Conservation (phyloP, 805 yeast species). For the Kockiozyma suomiensis region DNA sequence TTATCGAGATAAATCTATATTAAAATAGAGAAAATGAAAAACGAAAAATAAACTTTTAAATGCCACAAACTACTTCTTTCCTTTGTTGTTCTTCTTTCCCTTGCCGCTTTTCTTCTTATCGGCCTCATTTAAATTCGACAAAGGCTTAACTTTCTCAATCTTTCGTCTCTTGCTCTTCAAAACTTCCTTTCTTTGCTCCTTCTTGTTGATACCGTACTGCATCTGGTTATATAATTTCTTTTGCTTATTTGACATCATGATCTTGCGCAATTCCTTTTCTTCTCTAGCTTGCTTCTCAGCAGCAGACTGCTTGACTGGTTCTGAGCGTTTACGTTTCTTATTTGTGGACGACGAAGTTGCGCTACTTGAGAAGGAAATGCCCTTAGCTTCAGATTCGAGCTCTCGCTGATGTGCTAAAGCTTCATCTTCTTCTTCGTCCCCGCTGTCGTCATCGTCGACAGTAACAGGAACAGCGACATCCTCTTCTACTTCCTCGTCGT, state of each 20-base stretch:
- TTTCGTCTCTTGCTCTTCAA: slow-evolving; percentile 56
- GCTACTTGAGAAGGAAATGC: slow-evolving; percentile 63
- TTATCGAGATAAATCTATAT: too few relatives aligned
- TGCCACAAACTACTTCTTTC: not conserved
- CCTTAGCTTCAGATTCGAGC: slow-evolving; percentile 86
- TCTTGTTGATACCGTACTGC: slow-evolving; percentile 86
- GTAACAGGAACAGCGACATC: slow-evolving; percentile 21
- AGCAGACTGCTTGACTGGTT: slow-evolving; percentile 36
- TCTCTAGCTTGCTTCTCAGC: slow-evolving; percentile 62
- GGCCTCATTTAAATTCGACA: slow-evolving; percentile 15
- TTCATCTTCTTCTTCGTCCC: slow-evolving; percentile 53
- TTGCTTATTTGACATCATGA: slow-evolving; percentile 98
- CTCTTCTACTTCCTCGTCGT: slow-evolving; percentile 46
- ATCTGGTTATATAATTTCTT: slow-evolving; percentile 91
- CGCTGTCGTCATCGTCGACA: slow-evolving; percentile 34
- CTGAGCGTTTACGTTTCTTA: slow-evolving; percentile 44
- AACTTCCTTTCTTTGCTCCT: slow-evolving; percentile 71
- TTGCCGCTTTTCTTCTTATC: not conserved
- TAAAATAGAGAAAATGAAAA: too few relatives aligned
- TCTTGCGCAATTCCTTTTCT: slow-evolving; percentile 89
- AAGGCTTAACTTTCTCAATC: slow-evolving; percentile 9
- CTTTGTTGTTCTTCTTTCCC: not conserved
- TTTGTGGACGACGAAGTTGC: too few relatives aligned
- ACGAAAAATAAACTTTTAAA: not conserved
- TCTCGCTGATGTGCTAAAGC: slow-evolving; percentile 64